A percentile compares a stretch with the other conserved stretches of the same genome.
Conservation (phyloP, 2,329 filamentous ascomycete genomes). For the Pseudovirgaria hyperparasitica region DNA sequence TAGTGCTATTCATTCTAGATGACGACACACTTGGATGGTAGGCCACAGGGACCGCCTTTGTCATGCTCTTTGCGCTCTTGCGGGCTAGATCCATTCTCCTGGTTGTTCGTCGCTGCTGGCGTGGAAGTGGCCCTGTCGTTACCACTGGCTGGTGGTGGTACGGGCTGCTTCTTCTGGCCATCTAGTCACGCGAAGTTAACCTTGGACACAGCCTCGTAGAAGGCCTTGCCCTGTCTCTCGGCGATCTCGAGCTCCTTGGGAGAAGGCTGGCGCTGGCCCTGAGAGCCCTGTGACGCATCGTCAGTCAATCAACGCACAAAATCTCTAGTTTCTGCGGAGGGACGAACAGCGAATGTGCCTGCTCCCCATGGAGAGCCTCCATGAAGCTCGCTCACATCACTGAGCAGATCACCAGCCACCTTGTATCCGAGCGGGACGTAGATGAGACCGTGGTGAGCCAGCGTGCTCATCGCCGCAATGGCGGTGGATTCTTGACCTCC, state of each 20-base stretch:
- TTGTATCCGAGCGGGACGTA: constrained; percentile 94
- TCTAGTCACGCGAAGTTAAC: constrained; percentile 65
- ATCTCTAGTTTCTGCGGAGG: neutral
- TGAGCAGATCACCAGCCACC: constrained; percentile 56
- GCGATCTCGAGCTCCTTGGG: constrained; percentile 68
- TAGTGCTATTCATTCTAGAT: no score
- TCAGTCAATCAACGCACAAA: no score
- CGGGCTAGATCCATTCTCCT: constrained; percentile 13
- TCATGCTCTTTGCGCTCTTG: constrained; percentile 32
- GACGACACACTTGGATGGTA: constrained; percentile 63
- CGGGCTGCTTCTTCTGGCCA: constrained; percentile 27
- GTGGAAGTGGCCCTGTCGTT: constrained; percentile 10
- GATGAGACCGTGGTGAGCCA: constrained; percentile 88
- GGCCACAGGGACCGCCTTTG: constrained; percentile 60
- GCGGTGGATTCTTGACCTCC: constrained; percentile 90
- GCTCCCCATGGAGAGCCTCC: constrained; percentile 89
- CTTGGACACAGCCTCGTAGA: constrained; percentile 68
- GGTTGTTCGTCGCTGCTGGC: constrained; percentile 18
- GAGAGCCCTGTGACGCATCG: constrained; percentile 37
- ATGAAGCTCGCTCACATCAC: constrained; percentile 65
- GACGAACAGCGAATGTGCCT: constrained; percentile 66
- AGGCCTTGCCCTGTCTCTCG: constrained; percentile 68
- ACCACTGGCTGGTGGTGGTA: constrained; percentile 9
- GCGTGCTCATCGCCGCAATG: constrained; percentile 68
- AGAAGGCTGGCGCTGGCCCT: constrained; percentile 75